Base-by-base conservation (phyloP, 805 yeast genomes). In the Saturnispora quitensis region DNA sequence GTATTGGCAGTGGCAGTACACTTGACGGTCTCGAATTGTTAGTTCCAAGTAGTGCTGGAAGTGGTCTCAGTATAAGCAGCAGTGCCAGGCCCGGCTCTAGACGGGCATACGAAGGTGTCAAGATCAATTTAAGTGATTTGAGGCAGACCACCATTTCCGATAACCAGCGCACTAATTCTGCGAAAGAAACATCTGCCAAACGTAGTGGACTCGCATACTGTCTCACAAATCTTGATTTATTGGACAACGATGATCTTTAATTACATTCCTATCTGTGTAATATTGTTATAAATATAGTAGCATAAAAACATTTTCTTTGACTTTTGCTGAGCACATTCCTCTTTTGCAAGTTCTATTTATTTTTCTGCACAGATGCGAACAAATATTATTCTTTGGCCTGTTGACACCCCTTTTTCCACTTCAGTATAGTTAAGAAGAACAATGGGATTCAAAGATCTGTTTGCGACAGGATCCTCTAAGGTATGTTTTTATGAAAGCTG, bases 401-500 rank as follows among this genome's bases (percentile, higher is more conserved):
- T 38, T 38, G 42, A 38, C 20, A 18, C 42, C 24, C 22, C 22
- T 17, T 31, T 17, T 38, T 38, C 22, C 13, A 18, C 27, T 8
- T 10, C 7, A 24, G 17, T 8, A 40, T 10, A 40, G 15, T 13
- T 9, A 12, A 24, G 13, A n/a, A 24, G 31, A 33, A 25, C 46
- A 36, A 62, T 63, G 67, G 66, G 58, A 35, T 52, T 63, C 18
- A 61, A 60, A 17, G 60, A 56, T 42, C 50, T 62, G 18, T 56
- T 63, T 13, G 50, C 62, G 5, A 61, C 62, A 54, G 53, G 58
- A 9, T 63, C 66, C 5, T 58, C 65, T 6, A 62, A 60, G 51
- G 66, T 62, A 58, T 40, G 67, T 53, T 40, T 15, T 8, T 5
- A 9, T 8, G 6, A 15, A 1, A n/a, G 17, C 8, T n/a, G 17